These are phyloP conservation scores for Bonia amplexicaulis DNA, from an alignment of 176 grass and related monocot genomes.

Conservation along the genomic window DNA sequence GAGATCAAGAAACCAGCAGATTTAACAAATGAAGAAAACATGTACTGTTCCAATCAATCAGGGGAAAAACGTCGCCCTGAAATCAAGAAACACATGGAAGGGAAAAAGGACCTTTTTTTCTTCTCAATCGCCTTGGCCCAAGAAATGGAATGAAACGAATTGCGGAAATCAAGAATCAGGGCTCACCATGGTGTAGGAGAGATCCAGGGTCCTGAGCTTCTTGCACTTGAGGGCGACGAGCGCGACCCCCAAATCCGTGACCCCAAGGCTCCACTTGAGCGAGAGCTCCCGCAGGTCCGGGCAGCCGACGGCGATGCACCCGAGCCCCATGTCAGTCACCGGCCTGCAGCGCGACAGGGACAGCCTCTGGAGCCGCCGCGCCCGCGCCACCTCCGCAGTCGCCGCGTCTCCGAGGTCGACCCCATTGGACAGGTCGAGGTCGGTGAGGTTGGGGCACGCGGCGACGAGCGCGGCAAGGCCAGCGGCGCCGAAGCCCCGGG, in stretches of 20 bases:
- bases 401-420: conserved; percentile 52
- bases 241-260: conserved; percentile 65
- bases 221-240: conserved; percentile 72
- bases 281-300: conserved; percentile 52
- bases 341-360: conserved; percentile 60
- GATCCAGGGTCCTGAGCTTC: conserved; percentile 54
- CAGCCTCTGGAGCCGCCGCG: conserved; percentile 25
- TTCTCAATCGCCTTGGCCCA: neutral
- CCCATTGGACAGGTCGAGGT: conserved; percentile 77
- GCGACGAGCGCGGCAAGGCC: conserved; percentile 47
- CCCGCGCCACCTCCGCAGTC: conserved; percentile 39
- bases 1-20: neutral
- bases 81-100: neutral
- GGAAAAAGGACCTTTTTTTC: neutral
- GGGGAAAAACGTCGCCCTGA: neutral
- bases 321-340: conserved; percentile 75
- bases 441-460: conserved; percentile 36
- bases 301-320: conserved; percentile 75
- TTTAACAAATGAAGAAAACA: neutral
- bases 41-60: neutral
- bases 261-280: conserved; percentile 70
- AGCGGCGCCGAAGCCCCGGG: conserved; percentile 41
- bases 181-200: conserved; percentile 79
- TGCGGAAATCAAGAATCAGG: neutral
- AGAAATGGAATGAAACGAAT: neutral